Evolutionary conservation across 345 rosid genomes (phyloP), one percentile per base, ranked within the genome.

Genomic region (Eutrema heterophyllum): DNA sequence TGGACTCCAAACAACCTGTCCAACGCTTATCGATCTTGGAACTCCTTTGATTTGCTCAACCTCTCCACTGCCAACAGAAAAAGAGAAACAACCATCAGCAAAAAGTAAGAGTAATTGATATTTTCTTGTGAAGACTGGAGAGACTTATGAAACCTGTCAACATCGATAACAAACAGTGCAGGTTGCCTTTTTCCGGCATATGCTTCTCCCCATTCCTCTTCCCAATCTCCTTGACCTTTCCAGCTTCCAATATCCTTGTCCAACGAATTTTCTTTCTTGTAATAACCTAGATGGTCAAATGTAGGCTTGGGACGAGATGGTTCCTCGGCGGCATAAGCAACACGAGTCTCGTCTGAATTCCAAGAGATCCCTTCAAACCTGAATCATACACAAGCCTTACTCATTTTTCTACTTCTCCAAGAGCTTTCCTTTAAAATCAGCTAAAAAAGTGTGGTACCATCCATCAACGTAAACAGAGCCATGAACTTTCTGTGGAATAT

Each of bases 291-390:
- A 81, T 73, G 50, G 70, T 80, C 77, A 77, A 92, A 92, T 6
- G 78, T 81, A 64, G 98, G 98, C 82, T 84, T 87, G 48, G 79
- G 61, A 29, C 73, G 80, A 70, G 91, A 75, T 6, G 91, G 87
- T 74, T 83, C 91, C 80, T 95, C 97, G 0, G 98, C 98, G 33
- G 85, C 85, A 86, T 92, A 95, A 50, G 96, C 97, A 62, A 95
- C 71, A 64, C 54, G 78, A 73, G 84, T 83, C 84, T 92, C 99
- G 71, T 92, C 85, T 4, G 85, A 80, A 63, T 87, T 92, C 98
- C 99, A 95, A 54, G 98, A 85, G n/a, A 95, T 84, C 41, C 96
- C 99, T 74, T 95, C 97, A 77, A 95, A 95, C 99, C 97, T 95
- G 70, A 14, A 65, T 5, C 72, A 63, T 36, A 54, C 18, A 50